Evolutionary conservation across 2,329 filamentous ascomycete genomes (phyloP), one percentile per base, ranked within the genome.

Genomic region (Trichophaea hybrida): DNA sequence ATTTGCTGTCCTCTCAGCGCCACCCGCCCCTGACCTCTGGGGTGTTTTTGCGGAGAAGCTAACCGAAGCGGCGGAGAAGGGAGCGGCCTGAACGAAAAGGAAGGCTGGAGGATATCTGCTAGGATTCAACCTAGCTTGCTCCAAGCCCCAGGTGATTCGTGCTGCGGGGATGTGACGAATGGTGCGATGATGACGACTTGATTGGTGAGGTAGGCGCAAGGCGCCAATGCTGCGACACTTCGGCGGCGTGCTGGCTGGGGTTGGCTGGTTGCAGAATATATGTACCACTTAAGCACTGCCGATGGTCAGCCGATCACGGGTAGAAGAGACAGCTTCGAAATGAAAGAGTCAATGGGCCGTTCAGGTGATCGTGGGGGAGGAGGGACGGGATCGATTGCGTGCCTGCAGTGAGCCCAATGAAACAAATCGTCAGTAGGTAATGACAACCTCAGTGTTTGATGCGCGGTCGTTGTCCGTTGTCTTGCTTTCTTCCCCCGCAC

Each of bases 191-290:
- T 17, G 48, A 17, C 31, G 31, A 17, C 12, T 24, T 50, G n/a
- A 32, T 17, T 17, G n/a, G 48, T 33, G 48, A 24, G 31, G 7
- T 33, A 50, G 48, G 48, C 40, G 40, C 40, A 50, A 32, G 48
- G 48, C 48, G 48, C n/a, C 15, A 50, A 50, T 24, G 48, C 48
- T 50, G 48, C 46, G 6, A 17, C 48, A 12, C 31, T 50, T 50
- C 48, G 48, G 31, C 48, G 15, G 48, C n/a, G n/a, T 12, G 31
- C 5, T 50, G 15, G 48, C n/a, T 24, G n/a, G 48, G 48, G 5
- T 50, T 50, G 48, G 48, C 48, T 50, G 48, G 15, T 50, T 50
- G 48, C 48, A 50, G 48, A 32, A 50, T 50, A 50, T 13, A 17
- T 24, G 15, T 24, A 32, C 13, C 31, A 24, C 15, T 33, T 50